Percentiles rank a stretch among this genome's conserved stretches.
These are phyloP conservation scores for Candida gorgasii DNA, from an alignment of 805 yeast species.

Conservation along the genomic window DNA sequence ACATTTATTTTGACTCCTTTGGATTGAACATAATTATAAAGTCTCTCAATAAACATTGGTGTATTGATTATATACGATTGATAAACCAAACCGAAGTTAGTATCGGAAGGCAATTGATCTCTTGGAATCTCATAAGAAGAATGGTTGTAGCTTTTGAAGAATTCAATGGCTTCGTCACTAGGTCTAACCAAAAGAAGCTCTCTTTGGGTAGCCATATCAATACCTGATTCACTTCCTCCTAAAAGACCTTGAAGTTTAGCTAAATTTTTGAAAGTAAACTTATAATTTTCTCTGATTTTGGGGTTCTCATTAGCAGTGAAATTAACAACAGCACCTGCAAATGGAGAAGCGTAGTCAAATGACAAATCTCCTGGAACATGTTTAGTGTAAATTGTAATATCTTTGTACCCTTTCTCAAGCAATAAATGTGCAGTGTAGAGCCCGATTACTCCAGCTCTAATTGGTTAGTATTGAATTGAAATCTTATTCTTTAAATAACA, in stretches of 20 bases:
- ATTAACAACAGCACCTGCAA: constrained; percentile 55
- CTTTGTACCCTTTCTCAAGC: constrained; percentile 37
- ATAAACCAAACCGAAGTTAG: constrained; percentile 54
- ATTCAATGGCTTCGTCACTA: constrained; percentile 16
- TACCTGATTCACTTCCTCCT: constrained; percentile 53
- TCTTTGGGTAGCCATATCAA: constrained; percentile 54
- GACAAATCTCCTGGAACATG: constrained; percentile 79
- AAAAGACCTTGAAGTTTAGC: constrained; percentile 49
- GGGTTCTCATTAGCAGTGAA: constrained; percentile 58
- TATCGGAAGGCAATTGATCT: constrained; percentile 38
- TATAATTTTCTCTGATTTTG: constrained; percentile 56
- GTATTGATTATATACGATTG: constrained; percentile 71
- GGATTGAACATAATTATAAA: constrained; percentile 44
- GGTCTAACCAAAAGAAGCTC: constrained; percentile 44
- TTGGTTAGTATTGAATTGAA: constrained; percentile 1
- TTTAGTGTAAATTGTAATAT: constrained; percentile 62
- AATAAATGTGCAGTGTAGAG: constrained; percentile 60
- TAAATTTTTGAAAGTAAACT: constrained; percentile 32
- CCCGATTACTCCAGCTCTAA: constrained; percentile 56
- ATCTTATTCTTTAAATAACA: constrained; percentile 1
- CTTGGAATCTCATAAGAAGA: neutral
- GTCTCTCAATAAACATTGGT: constrained; percentile 55
- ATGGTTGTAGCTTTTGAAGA: constrained; percentile 1
- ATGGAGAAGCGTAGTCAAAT: constrained; percentile 73
- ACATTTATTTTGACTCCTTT: constrained; percentile 55